phyloP scores from a whole-genome alignment of 345 rosid genomes.

The Populus tremula region DNA sequence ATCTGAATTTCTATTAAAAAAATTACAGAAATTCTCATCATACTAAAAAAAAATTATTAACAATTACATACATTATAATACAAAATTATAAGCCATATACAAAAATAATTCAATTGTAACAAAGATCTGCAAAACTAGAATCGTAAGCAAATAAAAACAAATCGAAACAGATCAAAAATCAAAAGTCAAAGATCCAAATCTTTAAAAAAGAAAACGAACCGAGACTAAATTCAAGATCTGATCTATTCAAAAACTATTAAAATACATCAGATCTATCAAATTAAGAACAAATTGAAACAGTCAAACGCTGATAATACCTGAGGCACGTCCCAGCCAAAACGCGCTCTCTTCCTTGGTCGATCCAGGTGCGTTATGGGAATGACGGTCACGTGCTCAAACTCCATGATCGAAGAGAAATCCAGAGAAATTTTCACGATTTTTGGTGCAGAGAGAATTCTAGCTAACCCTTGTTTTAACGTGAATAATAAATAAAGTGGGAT shows the following conservation, averaged over 20 bases:
- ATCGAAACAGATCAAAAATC: neutral
- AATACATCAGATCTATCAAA: slow-evolving; percentile 5
- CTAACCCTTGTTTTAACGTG: slow-evolving; percentile 52
- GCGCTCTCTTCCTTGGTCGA: slow-evolving; percentile 82
- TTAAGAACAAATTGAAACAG: slow-evolving; percentile 1
- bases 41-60: neutral
- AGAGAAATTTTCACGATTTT: neutral
- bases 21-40: neutral
- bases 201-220: neutral
- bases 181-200: neutral
- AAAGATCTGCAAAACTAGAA: neutral
- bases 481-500: slow-evolving; percentile 10
- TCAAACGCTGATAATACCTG: slow-evolving; percentile 32
- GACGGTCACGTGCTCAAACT: slow-evolving; percentile 79
- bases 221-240: neutral
- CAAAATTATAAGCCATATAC: neutral
- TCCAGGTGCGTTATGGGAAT: slow-evolving; percentile 68
- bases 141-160: neutral
- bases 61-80: neutral
- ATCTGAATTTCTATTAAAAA: neutral
- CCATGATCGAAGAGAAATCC: slow-evolving; percentile 41
- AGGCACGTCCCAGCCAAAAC: slow-evolving; percentile 90
- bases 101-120: neutral
- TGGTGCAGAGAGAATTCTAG: neutral
- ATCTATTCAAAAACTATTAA: neutral